These are phyloP conservation scores for Moesziomyces globuligerus DNA, from an alignment of 1,284 basidiomycete genomes.

Conservation along the genomic window DNA sequence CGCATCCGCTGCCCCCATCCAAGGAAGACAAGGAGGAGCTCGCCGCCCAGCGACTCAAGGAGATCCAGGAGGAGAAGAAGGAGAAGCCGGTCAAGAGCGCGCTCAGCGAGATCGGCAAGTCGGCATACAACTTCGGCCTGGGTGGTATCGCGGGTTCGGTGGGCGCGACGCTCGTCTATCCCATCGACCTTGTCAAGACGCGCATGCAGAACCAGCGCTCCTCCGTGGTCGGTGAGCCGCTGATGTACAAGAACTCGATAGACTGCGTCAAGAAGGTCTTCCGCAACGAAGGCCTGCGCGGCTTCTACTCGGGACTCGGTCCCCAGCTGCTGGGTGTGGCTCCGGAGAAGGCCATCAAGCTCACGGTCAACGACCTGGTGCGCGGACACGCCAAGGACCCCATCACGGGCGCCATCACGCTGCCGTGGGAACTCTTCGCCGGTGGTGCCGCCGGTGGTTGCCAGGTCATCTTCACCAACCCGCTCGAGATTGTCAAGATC, in stretches of 20 bases:
- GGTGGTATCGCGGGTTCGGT: slow-evolving; percentile 91
- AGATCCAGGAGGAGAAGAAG: slow-evolving; percentile 38
- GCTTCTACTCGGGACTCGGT: slow-evolving; percentile 95
- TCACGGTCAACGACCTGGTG: slow-evolving; percentile 92
- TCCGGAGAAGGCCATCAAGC: slow-evolving; percentile 96
- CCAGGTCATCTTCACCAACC: slow-evolving; percentile 97
- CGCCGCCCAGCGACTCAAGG: slow-evolving; percentile 27
- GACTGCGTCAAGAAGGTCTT: slow-evolving; percentile 96
- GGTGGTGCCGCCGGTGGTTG: slow-evolving; percentile 94
- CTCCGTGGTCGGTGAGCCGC: slow-evolving; percentile 63
- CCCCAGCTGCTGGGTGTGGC: slow-evolving; percentile 97
- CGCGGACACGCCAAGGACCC: slow-evolving; percentile 86
- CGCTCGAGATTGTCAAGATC: slow-evolving; percentile 88
- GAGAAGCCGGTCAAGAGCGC: slow-evolving; percentile 42
- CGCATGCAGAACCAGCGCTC: slow-evolving; percentile 90
- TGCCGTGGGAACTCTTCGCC: slow-evolving; percentile 87
- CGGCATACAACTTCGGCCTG: slow-evolving; percentile 84
- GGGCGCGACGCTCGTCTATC: slow-evolving; percentile 91
- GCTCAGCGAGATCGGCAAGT: slow-evolving; percentile 56
- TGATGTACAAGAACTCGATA: slow-evolving; percentile 66
- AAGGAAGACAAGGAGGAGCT: slow-evolving; percentile 19
- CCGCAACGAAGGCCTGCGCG: slow-evolving; percentile 87
- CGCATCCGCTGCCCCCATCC: slow-evolving; percentile 40
- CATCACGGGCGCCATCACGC: slow-evolving; percentile 88
- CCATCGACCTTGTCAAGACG: slow-evolving; percentile 87